Evolutionary conservation across 2,329 filamentous ascomycete genomes (phyloP).

Genomic region (Cladorrhinum sp.): DNA sequence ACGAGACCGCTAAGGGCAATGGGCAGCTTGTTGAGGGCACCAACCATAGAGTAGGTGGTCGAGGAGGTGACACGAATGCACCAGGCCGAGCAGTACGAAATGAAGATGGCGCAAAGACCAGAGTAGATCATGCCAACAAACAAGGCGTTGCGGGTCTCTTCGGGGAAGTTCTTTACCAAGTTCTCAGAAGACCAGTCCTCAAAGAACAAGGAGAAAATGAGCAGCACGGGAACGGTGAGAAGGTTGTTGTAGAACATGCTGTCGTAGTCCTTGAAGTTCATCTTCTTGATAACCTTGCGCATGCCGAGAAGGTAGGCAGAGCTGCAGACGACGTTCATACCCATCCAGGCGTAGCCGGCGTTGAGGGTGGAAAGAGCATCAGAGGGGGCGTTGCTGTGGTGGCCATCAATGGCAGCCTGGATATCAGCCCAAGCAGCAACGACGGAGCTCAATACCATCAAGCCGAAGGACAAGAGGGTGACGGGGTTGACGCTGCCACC

Average conservation of each 20-base stretch:
- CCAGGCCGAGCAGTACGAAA: slow-evolving; percentile 99
- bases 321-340: slow-evolving; percentile 92
- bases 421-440: slow-evolving; percentile 98
- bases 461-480: slow-evolving; percentile 86
- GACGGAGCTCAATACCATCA: slow-evolving; percentile 94
- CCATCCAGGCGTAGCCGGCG: slow-evolving; percentile 96
- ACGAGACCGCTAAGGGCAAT: slow-evolving; percentile 88
- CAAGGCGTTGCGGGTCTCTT: slow-evolving; percentile 73
- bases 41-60: slow-evolving; percentile 98
- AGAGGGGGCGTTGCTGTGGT: slow-evolving; percentile 57
- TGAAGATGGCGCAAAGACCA: slow-evolving; percentile 89
- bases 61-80: slow-evolving; percentile 96
- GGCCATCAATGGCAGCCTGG: slow-evolving; percentile 71
- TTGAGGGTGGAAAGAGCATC: slow-evolving; percentile 85
- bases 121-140: slow-evolving; percentile 91
- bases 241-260: slow-evolving; percentile 99
- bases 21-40: slow-evolving; percentile 95
- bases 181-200: slow-evolving; percentile 93
- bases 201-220: slow-evolving; percentile 74
- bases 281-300: slow-evolving; percentile 98
- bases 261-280: slow-evolving; percentile 99
- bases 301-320: slow-evolving; percentile 87
- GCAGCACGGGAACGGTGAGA: slow-evolving; percentile 87
- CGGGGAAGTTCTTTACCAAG: slow-evolving; percentile 81
- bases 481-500: slow-evolving; percentile 86